phyloP scores from a whole-genome alignment of 768 basidiomycete species.

The Trametopsis cervina region DNA sequence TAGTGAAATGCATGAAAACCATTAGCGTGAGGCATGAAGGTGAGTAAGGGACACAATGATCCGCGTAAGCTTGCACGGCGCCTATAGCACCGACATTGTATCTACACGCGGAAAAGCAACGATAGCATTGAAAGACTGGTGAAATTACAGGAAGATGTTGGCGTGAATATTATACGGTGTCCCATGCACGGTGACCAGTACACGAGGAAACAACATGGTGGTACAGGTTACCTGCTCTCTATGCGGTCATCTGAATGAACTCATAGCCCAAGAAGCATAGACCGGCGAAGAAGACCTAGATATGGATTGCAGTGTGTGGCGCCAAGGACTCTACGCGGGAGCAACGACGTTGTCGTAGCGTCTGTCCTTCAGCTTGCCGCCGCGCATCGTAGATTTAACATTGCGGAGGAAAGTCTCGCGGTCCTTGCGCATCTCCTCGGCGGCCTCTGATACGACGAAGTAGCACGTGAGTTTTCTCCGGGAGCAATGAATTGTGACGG shows the following conservation, averaged over 20 bases:
- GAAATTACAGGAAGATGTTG: neutral
- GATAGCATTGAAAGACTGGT: neutral
- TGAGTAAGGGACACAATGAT: too few relatives aligned
- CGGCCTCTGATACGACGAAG: constrained; percentile 69
- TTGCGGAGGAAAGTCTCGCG: constrained; percentile 78
- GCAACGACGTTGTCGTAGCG: constrained; percentile 66
- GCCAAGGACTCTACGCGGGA: neutral
- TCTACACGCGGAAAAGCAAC: neutral
- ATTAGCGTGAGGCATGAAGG: too few relatives aligned
- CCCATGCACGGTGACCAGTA: neutral
- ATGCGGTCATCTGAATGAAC: neutral
- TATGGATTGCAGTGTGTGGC: too few relatives aligned
- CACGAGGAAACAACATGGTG: neutral
- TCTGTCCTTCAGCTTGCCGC: constrained; percentile 68
- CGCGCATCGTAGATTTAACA: constrained; percentile 84
- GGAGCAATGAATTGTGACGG: neutral
- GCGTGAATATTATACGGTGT: neutral
- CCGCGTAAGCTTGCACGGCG: too few relatives aligned
- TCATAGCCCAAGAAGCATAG: neutral
- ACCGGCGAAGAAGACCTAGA: neutral
- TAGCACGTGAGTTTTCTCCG: too few relatives aligned
- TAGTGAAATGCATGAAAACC: too few relatives aligned
- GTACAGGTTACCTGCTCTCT: neutral
- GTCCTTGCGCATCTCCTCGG: constrained; percentile 87
- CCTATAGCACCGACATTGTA: too few relatives aligned